Evolutionary conservation across 2,329 filamentous ascomycete species (phyloP).

Genomic region (Colletotrichum orchidophilum): DNA sequence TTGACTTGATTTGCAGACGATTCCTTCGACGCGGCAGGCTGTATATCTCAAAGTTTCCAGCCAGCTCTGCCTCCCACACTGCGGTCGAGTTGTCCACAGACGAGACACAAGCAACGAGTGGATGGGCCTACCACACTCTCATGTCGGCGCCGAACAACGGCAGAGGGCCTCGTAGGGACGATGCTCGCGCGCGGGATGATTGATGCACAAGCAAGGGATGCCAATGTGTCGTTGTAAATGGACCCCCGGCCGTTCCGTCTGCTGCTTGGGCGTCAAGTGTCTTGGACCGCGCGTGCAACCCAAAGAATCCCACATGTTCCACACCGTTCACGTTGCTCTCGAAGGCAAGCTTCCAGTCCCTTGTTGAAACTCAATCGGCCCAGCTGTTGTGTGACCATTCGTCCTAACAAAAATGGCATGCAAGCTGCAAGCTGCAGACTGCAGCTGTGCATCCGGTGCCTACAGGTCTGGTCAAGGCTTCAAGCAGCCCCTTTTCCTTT

Average conservation of each 20-base stretch:
- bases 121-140: background rate
- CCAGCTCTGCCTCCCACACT: background rate
- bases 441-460: background rate
- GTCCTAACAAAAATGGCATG: background rate
- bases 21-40: too few relatives aligned
- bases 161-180: background rate
- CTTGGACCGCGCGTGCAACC: background rate
- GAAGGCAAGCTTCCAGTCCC: background rate
- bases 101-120: background rate
- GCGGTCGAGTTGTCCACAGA: background rate
- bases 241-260: background rate
- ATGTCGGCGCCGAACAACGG: background rate
- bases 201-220: background rate
- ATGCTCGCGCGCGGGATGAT: background rate
- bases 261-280: background rate
- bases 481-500: conserved; percentile 22
- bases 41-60: too few relatives aligned
- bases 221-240: background rate
- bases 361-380: background rate
- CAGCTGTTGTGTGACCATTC: background rate
- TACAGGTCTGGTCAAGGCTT: background rate
- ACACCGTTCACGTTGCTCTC: background rate
- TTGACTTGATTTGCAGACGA: background rate
- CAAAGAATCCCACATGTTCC: background rate
- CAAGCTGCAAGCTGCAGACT: background rate